A percentile compares a stretch with the other conserved stretches of the same genome.
Evolutionary conservation across 371 early-diverging fungal genomes (phyloP).

Genomic region (Chytridium lagenaria): DNA sequence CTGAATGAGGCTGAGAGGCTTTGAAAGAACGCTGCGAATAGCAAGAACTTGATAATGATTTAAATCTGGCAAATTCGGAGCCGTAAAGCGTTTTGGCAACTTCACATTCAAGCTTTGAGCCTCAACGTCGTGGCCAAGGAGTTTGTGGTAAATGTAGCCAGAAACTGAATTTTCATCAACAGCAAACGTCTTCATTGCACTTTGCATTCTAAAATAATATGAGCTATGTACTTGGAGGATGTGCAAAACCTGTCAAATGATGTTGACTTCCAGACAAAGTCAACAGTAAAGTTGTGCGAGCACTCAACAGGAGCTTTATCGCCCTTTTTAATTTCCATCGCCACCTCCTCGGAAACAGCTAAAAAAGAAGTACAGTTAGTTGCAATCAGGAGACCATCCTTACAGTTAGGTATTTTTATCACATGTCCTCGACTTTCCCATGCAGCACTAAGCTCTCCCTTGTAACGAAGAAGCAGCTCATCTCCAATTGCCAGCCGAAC

Average conservation of each 20-base stretch:
- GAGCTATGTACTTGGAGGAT: neutral
- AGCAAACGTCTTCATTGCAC: constrained; percentile 94
- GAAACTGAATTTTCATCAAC: constrained; percentile 92
- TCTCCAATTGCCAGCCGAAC: constrained; percentile 95
- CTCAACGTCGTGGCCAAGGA: constrained; percentile 93
- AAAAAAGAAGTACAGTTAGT: constrained; percentile 13
- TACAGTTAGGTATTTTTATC: constrained; percentile 93
- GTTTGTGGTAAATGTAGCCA: constrained; percentile 92
- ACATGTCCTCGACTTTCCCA: constrained; percentile 95
- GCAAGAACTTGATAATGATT: constrained; percentile 97
- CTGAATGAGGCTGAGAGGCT: constrained; percentile 95
- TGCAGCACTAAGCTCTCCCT: constrained; percentile 79
- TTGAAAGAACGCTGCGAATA: constrained; percentile 87
- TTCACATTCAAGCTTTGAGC: constrained; percentile 56
- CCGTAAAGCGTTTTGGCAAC: constrained; percentile 86
- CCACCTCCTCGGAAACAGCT: constrained; percentile 93
- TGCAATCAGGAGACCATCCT: constrained; percentile 27
- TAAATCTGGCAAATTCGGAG: constrained; percentile 93
- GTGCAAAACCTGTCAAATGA: constrained; percentile 83
- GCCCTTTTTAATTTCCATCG: constrained; percentile 73
- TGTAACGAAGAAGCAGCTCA: constrained; percentile 88
- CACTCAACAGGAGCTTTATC: constrained; percentile 77
- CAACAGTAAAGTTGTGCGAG: constrained; percentile 95
- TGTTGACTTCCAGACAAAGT: constrained; percentile 98
- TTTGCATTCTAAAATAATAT: constrained; percentile 71